Base-by-base conservation (phyloP, 2,329 filamentous ascomycete genomes). In the Westerdykella sp. region DNA sequence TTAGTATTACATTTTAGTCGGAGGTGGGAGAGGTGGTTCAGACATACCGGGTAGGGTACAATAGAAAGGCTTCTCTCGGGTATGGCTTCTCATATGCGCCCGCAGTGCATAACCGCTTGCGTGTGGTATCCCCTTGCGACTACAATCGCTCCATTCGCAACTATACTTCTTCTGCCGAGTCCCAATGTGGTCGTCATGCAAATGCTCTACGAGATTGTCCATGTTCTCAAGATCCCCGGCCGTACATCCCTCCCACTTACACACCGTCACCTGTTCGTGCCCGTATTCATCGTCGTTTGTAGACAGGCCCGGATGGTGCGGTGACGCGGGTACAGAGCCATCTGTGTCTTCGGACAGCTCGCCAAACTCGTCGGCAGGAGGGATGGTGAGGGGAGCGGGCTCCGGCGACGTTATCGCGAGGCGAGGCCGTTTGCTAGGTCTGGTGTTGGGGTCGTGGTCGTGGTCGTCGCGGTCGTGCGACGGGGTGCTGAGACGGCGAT, bases 11-110 rank as follows among this genome's bases (percentile, higher is more conserved):
- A 15, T 41, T 9, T n/a, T 2, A 3, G 39, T 31, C 14, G 5
- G n/a, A 41, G n/a, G 10, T 5, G 9, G 34, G 18, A 31, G n/a
- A 4, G 1, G n/a, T 5, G 3, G n/a, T 35, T 13, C 7, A 25
- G 25, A 55, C 76, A 50, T 76, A 95, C 90, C 91, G 44, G 93
- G 93, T 34, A 98, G 70, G 23, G 89, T 87, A 69, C 93, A 98
- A 71, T 95, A 96, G 65, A 97, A 97, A 0, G 93, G 93, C 71
- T 98, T 98, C 75, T 98, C 93, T 61, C 93, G 80, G 1, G 93
- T 98, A 66, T 98, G 93, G 64, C 90, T 96, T 55, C 93, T 78
- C 90, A 98, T 95, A 63, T 98, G 93, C 9, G 93, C 93, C 66
- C 95, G 90, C 51, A 98, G 73, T 4, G 93, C 93, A 70, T 98